Evolutionary conservation across 495 filamentous ascomycete genomes (phyloP), one percentile per base, ranked within the genome.

Genomic region (Hyaloscypha finlandica): DNA sequence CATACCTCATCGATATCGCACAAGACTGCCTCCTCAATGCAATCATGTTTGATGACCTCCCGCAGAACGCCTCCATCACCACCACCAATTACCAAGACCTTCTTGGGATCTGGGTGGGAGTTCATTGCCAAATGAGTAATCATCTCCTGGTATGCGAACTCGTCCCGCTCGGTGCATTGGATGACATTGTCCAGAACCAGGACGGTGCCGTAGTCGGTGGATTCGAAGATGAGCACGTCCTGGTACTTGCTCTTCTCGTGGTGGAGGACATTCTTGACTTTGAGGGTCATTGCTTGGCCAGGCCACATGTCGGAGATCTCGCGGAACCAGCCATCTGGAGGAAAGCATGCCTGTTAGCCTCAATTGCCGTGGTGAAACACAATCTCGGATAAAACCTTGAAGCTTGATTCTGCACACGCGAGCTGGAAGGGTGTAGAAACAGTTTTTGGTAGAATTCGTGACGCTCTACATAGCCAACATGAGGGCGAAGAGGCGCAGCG

Each of bases 121-220:
- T 96, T 96, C 91, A 99, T 94, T 80, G 92, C 95, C 61, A 98
- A 86, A 81, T 99, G 93, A 66, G 95, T 92, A 82, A 99, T 99
- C 95, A 99, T 99, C 87, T 99, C 96, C 83, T 99, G 96, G 88
- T 98, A 98, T 81, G 92, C 89, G 85, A 98, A 98, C 84, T 99
- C 96, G 77, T 99, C 96, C 52, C 93, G 86, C 87, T 98, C 95
- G 64, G 95, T 97, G 84, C 89, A 93, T 81, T 98, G 95, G 79
- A 99, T 97, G 77, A 97, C 95, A 76, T 97, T 97, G 85, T 99
- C 95, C 48, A 99, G 86, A 54, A 99, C 94, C n/a, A 99, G 87
- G 59, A 98, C 94, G 72, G 88, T 96, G 74, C 95, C 95, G 79
- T 98, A 92, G 86, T 97, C 86, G 84, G 88, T 94, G 74, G 90